Percentiles rank a stretch among this genome's conserved stretches.
phyloP scores from a whole-genome alignment of 306 rosid species.

The Gillenia trifoliata region DNA sequence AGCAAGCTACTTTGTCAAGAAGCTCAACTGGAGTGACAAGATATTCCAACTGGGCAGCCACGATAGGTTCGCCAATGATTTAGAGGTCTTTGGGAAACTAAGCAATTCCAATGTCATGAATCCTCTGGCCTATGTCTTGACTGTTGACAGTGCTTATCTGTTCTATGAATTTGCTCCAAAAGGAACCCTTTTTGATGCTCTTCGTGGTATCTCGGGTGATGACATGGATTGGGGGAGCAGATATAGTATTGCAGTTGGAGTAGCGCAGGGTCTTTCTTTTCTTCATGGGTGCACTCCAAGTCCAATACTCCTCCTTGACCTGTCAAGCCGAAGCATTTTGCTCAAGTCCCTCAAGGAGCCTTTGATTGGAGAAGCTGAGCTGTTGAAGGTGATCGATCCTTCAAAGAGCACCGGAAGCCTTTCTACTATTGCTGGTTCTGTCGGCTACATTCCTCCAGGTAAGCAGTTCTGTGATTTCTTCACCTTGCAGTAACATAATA shows the following conservation, averaged over 20 bases:
- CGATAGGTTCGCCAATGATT: constrained; percentile 49
- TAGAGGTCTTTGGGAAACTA: constrained; percentile 61
- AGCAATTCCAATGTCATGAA: constrained; percentile 91
- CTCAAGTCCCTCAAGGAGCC: constrained; percentile 94
- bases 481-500: not conserved
- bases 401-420: constrained; percentile 81
- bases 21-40: constrained; percentile 78
- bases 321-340: constrained; percentile 71
- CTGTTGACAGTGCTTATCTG: constrained; percentile 59
- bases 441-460: constrained; percentile 98
- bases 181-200: constrained; percentile 68
- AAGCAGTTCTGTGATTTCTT: constrained; percentile 18
- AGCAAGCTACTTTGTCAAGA: constrained; percentile 69
- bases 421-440: constrained; percentile 85
- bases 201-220: constrained; percentile 49
- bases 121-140: constrained; percentile 69
- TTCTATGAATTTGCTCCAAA: constrained; percentile 64
- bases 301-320: constrained; percentile 79
- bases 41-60: constrained; percentile 53
- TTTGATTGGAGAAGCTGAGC: constrained; percentile 86
- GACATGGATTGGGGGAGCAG: constrained; percentile 84
- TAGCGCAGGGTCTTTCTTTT: constrained; percentile 86
- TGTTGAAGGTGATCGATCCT: constrained; percentile 77
- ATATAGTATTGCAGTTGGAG: constrained; percentile 83
- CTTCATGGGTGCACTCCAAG: constrained; percentile 70